Evolutionary conservation across 177 flowering plant genomes (phyloP).

Genomic region (Vitis hybrid): DNA sequence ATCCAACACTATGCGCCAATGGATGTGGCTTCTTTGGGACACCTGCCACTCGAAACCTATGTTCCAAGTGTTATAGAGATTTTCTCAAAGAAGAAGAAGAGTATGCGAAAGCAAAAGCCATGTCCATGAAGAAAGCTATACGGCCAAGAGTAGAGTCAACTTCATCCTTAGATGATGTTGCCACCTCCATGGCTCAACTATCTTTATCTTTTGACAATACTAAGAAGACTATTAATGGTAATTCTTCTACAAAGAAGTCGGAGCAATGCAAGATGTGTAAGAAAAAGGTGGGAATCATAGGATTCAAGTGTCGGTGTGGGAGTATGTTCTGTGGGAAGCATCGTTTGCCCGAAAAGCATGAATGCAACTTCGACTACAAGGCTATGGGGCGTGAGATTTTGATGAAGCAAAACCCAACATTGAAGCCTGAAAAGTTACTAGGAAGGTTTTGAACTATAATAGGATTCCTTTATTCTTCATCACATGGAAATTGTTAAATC

Average conservation of each 20-base stretch:
- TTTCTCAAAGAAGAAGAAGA: conserved; percentile 4
- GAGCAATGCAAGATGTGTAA: conserved; percentile 11
- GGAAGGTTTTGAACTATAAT: not conserved
- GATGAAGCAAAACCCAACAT: conserved; percentile 1
- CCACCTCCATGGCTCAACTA: too few relatives aligned
- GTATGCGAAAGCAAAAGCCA: not conserved
- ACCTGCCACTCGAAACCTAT: conserved; percentile 17
- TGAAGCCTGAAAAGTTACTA: not conserved
- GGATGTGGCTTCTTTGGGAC: conserved; percentile 37
- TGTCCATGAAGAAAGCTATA: too few relatives aligned
- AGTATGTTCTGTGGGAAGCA: conserved; percentile 15
- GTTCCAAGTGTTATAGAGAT: conserved; percentile 32
- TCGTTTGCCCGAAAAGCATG: conserved; percentile 10
- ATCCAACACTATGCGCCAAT: conserved; percentile 20
- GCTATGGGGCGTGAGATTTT: not conserved
- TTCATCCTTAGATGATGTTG: too few relatives aligned
- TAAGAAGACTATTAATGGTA: not conserved
- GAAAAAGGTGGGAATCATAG: conserved; percentile 10
- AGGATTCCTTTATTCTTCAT: too few relatives aligned
- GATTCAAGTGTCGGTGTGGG: conserved; percentile 21
- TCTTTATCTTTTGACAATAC: not conserved
- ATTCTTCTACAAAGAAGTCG: not conserved
- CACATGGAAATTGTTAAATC: too few relatives aligned
- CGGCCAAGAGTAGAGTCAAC: too few relatives aligned
- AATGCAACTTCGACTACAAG: conserved; percentile 13